Evolutionary conservation across 2,329 filamentous ascomycete genomes (phyloP), one percentile per base, ranked within the genome.

Genomic region (Fusarium verticillioides): DNA sequence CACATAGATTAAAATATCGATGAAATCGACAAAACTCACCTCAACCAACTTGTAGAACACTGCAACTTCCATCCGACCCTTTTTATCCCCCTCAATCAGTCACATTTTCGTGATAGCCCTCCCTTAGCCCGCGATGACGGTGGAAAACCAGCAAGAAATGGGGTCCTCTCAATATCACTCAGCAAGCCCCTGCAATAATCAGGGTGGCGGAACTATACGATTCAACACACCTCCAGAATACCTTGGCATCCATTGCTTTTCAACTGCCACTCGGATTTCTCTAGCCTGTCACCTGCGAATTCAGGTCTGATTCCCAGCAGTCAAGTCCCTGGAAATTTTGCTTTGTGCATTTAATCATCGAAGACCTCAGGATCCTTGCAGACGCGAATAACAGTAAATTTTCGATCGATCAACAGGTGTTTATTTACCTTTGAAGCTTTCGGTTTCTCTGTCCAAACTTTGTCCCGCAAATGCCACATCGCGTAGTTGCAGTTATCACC

Each of bases 201-300:
- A 60, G 39, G 60, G 71, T 74, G 68, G 71, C 71, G 71, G 71
- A 72, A 72, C 52, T 69, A 62, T 74, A 49, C 67, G 65, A 44
- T 59, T 64, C 43, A 39, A 67, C 32, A 57, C 66, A 60, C 39
- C 36, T 46, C 23, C 53, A 63, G 52, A 49, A 63, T 26, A 71
- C 49, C 66, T 50, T 71, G 70, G 57, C 70, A 58, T 65, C 63
- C 70, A 58, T 65, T 67, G 32, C 52, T 60, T 66, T 60, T 58
- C 43, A 28, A 19, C 47, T 23, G 30, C n/a, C 12, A 40, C 28
- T 39, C 42, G 39, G 30, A 37, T 19, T 47, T 52, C 21, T 53
- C 43, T 28, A 18, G n/a, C 43, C 37, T 46, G 23, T 46, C 43
- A 21, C 43, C 32, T 32, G 21, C 28, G 21, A 60, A 30, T 19